Conservation (phyloP, 2,329 filamentous ascomycete species). For the Epicoccum sorghinum region DNA sequence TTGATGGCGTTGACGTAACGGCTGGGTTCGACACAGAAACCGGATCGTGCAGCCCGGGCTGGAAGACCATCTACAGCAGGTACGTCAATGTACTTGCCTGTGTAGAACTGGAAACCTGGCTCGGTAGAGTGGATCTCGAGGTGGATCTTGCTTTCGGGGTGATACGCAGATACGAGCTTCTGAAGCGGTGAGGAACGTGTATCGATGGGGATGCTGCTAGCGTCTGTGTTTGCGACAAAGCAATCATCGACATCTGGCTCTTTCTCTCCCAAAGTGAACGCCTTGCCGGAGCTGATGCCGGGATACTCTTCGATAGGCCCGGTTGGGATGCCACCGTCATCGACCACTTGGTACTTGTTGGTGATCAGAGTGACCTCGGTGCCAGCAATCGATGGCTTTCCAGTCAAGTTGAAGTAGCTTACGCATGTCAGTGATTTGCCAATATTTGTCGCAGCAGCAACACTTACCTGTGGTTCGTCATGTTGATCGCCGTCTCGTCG, state of each 20-base stretch:
- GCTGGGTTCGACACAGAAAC: constrained; percentile 91
- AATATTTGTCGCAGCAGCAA: too few species aligned
- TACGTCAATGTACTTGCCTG: constrained; percentile 82
- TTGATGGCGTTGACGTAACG: constrained; percentile 90
- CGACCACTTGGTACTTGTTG: constrained; percentile 73
- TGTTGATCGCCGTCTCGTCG: constrained; percentile 88
- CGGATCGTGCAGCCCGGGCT: constrained; percentile 70
- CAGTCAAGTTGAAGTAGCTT: constrained; percentile 72
- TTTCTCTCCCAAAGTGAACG: constrained; percentile 73
- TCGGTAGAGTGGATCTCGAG: constrained; percentile 90
- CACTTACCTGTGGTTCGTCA: constrained; percentile 90
- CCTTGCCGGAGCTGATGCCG: constrained; percentile 67
- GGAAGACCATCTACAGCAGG: constrained; percentile 65
- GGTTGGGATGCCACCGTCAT: constrained; percentile 75
- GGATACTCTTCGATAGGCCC: constrained; percentile 68
- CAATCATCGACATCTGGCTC: constrained; percentile 87
- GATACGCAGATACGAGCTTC: constrained; percentile 73
- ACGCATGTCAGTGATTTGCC: not conserved
- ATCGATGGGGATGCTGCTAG: constrained; percentile 58
- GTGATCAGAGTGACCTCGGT: constrained; percentile 66
- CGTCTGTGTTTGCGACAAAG: constrained; percentile 76
- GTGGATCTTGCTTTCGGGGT: constrained; percentile 76
- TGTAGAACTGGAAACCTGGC: constrained; percentile 97
- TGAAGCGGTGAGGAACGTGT: constrained; percentile 64
- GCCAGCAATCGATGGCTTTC: constrained; percentile 64